Percentiles rank a stretch among this genome's conserved stretches.
These are phyloP conservation scores for Vicia faba DNA, from an alignment of 306 rosid species.

Conservation along the genomic window DNA sequence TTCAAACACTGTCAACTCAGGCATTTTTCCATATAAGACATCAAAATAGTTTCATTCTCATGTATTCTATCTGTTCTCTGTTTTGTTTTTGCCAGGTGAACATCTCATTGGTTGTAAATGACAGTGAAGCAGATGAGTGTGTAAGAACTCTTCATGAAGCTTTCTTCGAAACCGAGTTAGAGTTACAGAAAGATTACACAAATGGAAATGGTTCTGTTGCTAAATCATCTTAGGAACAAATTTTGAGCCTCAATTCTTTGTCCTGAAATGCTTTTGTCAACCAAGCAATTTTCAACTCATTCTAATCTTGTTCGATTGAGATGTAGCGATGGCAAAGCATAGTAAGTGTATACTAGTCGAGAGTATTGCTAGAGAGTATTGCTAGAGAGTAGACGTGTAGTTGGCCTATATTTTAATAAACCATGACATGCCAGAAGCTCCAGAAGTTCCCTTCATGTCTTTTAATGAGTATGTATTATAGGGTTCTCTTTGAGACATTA, in stretches of 20 bases:
- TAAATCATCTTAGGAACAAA: constrained; percentile 30
- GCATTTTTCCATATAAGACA: neutral
- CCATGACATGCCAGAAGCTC: constrained; percentile 1
- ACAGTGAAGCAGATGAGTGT: constrained; percentile 80
- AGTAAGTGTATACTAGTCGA: constrained; percentile 33
- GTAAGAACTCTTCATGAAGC: constrained; percentile 75
- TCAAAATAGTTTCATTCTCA: neutral
- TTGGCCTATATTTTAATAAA: neutral
- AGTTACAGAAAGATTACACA: constrained; percentile 38
- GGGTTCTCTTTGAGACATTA: neutral
- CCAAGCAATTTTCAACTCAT: constrained; percentile 33
- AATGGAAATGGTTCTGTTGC: constrained; percentile 51
- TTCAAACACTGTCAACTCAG: neutral
- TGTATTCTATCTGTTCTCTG: constrained; percentile 24
- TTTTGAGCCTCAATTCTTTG: constrained; percentile 2
- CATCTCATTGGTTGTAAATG: constrained; percentile 85
- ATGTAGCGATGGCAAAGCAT: constrained; percentile 32
- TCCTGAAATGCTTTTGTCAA: constrained; percentile 14
- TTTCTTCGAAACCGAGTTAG: constrained; percentile 60
- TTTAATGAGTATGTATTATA: neutral
- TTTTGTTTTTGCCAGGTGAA: constrained; percentile 60
- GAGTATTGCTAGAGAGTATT: constrained; percentile 20
- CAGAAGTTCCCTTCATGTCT: neutral
- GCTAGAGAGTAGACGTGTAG: constrained; percentile 16
- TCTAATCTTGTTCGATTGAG: constrained; percentile 25